Percentiles rank a stretch among this genome's conserved stretches.
Conservation (phyloP, 2,329 filamentous ascomycete species). For the Stylonectria norvegica region DNA sequence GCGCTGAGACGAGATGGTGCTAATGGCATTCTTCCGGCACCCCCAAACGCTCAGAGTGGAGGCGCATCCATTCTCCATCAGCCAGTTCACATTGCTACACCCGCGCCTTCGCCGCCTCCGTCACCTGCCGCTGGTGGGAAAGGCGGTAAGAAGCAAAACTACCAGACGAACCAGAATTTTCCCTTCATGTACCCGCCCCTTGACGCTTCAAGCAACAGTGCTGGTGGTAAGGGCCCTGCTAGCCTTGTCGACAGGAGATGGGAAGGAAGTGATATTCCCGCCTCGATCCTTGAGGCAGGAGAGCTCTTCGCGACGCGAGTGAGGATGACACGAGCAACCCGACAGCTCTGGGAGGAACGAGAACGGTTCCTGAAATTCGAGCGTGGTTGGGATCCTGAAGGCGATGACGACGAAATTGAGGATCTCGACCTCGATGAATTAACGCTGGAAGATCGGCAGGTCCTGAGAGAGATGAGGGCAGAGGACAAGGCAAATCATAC, state of each 20-base stretch:
- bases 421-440: slow-evolving; percentile 46
- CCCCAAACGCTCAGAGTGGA: slow-evolving; percentile 51
- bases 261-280: slow-evolving; percentile 91
- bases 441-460: slow-evolving; percentile 36
- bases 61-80: slow-evolving; percentile 86
- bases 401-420: slow-evolving; percentile 45
- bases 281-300: slow-evolving; percentile 92
- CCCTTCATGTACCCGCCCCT: slow-evolving; percentile 95
- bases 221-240: slow-evolving; percentile 83
- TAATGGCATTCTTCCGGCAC: slow-evolving; percentile 59
- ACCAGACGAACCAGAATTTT: slow-evolving; percentile 98
- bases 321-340: slow-evolving; percentile 84
- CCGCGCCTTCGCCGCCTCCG: slow-evolving; percentile 90
- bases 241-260: slow-evolving; percentile 79
- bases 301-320: slow-evolving; percentile 87
- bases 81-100: slow-evolving; percentile 97
- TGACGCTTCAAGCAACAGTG: slow-evolving; percentile 81
- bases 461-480: slow-evolving; percentile 40
- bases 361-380: slow-evolving; percentile 90
- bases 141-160: slow-evolving; percentile 96
- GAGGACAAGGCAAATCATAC: slow-evolving; percentile 29
- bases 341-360: slow-evolving; percentile 91
- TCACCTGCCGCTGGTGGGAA: slow-evolving; percentile 86
- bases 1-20: slow-evolving; percentile 58
- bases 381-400: slow-evolving; percentile 71